phyloP scores from a whole-genome alignment of 768 basidiomycete genomes.

The Lentinula aciculospora region DNA sequence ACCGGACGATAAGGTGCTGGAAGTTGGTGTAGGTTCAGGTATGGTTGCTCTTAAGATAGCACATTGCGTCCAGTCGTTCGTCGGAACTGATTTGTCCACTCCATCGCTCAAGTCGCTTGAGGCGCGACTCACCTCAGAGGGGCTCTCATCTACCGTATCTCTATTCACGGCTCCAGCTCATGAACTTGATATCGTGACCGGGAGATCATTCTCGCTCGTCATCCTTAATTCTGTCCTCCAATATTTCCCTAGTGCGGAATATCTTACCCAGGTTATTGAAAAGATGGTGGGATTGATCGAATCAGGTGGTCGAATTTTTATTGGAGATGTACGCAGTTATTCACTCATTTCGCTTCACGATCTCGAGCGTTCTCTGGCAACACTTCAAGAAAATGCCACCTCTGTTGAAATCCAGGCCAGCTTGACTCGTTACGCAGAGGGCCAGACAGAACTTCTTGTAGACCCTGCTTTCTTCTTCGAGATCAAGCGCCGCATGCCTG shows the following conservation, averaged over 20 bases:
- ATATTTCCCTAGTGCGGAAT: background rate
- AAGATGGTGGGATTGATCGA: background rate
- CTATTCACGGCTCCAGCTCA: background rate
- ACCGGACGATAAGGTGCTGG: background rate
- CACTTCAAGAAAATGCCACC: background rate
- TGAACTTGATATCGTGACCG: background rate
- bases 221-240: background rate
- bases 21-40: background rate
- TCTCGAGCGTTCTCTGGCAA: background rate
- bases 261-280: background rate
- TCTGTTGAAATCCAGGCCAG: background rate
- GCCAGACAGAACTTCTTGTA: background rate
- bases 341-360: background rate
- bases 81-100: background rate
- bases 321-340: background rate
- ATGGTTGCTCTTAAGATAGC: background rate
- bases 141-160: background rate
- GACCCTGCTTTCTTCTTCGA: background rate
- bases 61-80: background rate
- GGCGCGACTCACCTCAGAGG: background rate
- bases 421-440: background rate
- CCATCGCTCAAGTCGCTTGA: background rate
- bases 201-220: background rate
- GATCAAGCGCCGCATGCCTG: background rate
- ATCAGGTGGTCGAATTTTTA: background rate